Evolutionary conservation across 2,329 filamentous ascomycete species (phyloP), one percentile per base, ranked within the genome.

Genomic region (Fusarium verrucosum): DNA sequence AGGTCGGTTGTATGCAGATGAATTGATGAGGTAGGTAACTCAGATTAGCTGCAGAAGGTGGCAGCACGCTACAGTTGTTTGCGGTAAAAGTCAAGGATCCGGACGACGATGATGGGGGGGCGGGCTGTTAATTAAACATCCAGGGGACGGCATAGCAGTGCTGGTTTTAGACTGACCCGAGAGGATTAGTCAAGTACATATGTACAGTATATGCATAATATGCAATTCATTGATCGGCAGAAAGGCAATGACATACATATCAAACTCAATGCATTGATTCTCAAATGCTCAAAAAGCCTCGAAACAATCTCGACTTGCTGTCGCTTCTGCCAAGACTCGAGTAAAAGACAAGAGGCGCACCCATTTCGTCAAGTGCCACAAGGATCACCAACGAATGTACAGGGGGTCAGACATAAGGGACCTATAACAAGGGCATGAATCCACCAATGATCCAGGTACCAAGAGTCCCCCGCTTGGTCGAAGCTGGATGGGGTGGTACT

Each of bases 371-470:
- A 54, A 38, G 40, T 64, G 53, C 59, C 17, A 54, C 46, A 60
- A 52, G 52, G 52, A 59, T 63, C 37, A 42, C 47, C 28, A 22
- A n/a, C 43, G 9, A 35, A 32, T 11, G 50, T 44, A 25, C 17
- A 47, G 36, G 37, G 37, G 49, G 33, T 11, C 46, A 50, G 50
- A 53, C 38, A 40, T 36, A 36, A 62, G 58, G 58, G 59, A 69
- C 68, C 63, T 69, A 51, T 56, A 41, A 62, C 65, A 57, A 55
- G 45, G 59, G 59, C 45, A 47, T 52, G 50, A 58, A 42, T 50
- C 68, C 65, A 69, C 68, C 62, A 67, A 66, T 64, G 36, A 41
- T 43, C 53, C 58, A 64, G 63, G 65, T 66, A 66, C 68, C 52
- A 51, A 59, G 50, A 52, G 38, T 64, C 55, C 54, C 68, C 50